A percentile compares a stretch with the other conserved stretches of the same genome.
Evolutionary conservation across 2,329 filamentous ascomycete species (phyloP).

Genomic region (Nemania sp.): DNA sequence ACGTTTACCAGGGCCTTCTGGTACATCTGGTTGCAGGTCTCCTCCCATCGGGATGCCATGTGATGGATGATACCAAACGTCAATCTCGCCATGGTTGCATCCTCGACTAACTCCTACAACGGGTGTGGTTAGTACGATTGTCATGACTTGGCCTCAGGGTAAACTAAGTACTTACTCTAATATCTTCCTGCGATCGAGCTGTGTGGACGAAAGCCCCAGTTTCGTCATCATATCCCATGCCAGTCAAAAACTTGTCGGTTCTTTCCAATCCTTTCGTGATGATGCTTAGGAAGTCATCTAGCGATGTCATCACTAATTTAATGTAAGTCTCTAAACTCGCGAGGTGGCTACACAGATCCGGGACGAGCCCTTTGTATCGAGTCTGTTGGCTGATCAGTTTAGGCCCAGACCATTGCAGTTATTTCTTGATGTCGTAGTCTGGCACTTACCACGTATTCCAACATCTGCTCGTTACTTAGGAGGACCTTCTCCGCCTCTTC

Average conservation of each 20-base stretch:
- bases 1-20: neutral
- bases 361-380: neutral
- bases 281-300: neutral
- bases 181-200: neutral
- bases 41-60: conserved; percentile 2
- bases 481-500: conserved; percentile 2
- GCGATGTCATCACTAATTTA: neutral
- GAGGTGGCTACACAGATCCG: conserved; percentile 1
- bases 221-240: conserved; percentile 4
- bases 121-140: neutral
- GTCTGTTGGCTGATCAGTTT: neutral
- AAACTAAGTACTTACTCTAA: neutral
- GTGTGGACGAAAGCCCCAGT: neutral
- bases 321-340: neutral
- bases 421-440: neutral
- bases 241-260: neutral
- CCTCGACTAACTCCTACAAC: conserved; percentile 1
- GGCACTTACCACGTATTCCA: conserved; percentile 2
- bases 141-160: too few species aligned
- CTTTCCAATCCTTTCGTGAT: neutral
- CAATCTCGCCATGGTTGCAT: conserved; percentile 3
- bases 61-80: conserved; percentile 4
- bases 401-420: neutral
- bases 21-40: neutral
- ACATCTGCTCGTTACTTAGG: neutral